Conservation (phyloP, 139 green algal species). For the Picochlorum sp. region DNA sequence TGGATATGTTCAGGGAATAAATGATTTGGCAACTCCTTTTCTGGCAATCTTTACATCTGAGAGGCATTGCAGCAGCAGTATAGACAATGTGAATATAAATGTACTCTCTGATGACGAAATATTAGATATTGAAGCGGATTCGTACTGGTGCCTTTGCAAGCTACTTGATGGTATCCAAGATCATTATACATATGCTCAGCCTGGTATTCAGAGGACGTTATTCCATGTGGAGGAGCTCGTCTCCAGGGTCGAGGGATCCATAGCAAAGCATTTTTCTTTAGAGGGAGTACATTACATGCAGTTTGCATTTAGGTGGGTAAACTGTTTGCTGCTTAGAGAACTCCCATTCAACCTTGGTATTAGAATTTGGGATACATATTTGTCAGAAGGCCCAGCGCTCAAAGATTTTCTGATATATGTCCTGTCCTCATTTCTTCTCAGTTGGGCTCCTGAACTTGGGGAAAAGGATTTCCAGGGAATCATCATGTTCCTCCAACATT, state of each 20-base stretch:
- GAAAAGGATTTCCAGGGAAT: slow-evolving; percentile 60
- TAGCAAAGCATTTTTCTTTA: slow-evolving; percentile 62
- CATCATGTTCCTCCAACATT: slow-evolving; percentile 45
- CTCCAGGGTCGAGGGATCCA: slow-evolving; percentile 37
- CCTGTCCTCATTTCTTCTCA: slow-evolving; percentile 64
- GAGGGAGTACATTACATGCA: slow-evolving; percentile 92
- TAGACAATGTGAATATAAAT: slow-evolving; percentile 50
- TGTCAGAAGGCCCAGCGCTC: slow-evolving; percentile 63
- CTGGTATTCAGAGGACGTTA: slow-evolving; percentile 88
- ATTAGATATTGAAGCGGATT: slow-evolving; percentile 85
- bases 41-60: slow-evolving; percentile 83
- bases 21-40: slow-evolving; percentile 96
- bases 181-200: slow-evolving; percentile 96
- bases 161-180: slow-evolving; percentile 80
- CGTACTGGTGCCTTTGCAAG: slow-evolving; percentile 94
- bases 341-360: slow-evolving; percentile 68
- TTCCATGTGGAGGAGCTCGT: slow-evolving; percentile 82
- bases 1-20: slow-evolving; percentile 96
- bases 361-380: slow-evolving; percentile 91
- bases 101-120: slow-evolving; percentile 50
- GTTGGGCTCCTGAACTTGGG: slow-evolving; percentile 52
- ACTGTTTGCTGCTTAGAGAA: slow-evolving; percentile 90
- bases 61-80: slow-evolving; percentile 33
- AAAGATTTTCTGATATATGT: slow-evolving; percentile 77
- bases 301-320: slow-evolving; percentile 97